Percentiles rank a stretch among this genome's conserved stretches.
These are phyloP conservation scores for Leccinum subgranulosum DNA, from an alignment of 768 basidiomycete genomes.

Conservation along the genomic window DNA sequence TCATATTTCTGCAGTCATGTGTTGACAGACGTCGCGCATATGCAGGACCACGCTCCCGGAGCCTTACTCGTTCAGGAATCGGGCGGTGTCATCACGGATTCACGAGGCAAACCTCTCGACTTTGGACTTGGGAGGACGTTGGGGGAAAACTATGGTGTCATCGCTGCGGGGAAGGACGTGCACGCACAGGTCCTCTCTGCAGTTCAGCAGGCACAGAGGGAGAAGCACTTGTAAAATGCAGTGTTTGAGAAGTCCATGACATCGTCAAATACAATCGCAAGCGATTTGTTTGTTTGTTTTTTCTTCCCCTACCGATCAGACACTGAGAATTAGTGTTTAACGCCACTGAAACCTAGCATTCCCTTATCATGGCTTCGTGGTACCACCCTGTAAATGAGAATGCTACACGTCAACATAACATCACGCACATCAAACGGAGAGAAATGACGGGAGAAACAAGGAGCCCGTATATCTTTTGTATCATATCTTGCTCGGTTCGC, in stretches of 20 bases:
- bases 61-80: constrained; percentile 82
- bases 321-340: too few relatives aligned
- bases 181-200: constrained; percentile 72
- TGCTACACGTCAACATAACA: not conserved
- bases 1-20: too few relatives aligned
- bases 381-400: constrained; percentile 62
- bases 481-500: too few relatives aligned
- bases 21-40: not conserved
- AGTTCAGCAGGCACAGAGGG: constrained; percentile 55
- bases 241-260: too few relatives aligned
- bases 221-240: constrained; percentile 10
- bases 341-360: too few relatives aligned
- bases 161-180: constrained; percentile 74
- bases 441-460: too few relatives aligned
- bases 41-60: constrained; percentile 91
- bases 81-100: constrained; percentile 83
- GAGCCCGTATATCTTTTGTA: too few relatives aligned
- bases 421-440: not conserved
- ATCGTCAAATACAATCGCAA: not conserved
- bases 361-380: constrained; percentile 15
- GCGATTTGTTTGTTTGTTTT: not conserved
- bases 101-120: constrained; percentile 62
- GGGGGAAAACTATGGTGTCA: constrained; percentile 82
- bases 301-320: not conserved
- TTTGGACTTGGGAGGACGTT: constrained; percentile 87